Evolutionary conservation across 2,329 filamentous ascomycete species (phyloP), one percentile per base, ranked within the genome.

Genomic region (Tolypocladium nubicola): DNA sequence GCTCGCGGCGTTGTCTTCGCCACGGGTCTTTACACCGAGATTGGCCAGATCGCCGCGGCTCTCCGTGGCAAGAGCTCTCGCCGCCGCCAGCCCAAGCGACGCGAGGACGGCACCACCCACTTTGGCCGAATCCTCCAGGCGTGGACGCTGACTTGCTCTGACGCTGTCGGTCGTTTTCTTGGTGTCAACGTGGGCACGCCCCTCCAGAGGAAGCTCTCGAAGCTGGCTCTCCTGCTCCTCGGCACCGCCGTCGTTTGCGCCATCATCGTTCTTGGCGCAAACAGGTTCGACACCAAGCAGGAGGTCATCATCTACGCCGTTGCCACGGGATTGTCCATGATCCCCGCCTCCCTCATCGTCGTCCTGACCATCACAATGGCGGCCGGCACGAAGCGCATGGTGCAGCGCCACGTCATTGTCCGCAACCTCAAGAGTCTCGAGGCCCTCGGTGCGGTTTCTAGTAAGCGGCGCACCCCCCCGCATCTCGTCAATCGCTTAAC

Each of bases 191-290:
- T 83, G 38, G 86, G 86, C 43, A 89, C 86, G 14, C 87, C 87
- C 1, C 75, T 90, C 38, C 85, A 88, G 68, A 81, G 80, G 62
- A 88, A 86, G 67, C 73, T 89, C 53, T 86, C 83, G 64, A 85
- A 87, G 69, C 80, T 90, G 57, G 87, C 86, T 7, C 79, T 88
- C 33, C 70, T 85, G 2, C 79, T 89, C 2, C 87, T 89, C 64
- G 81, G 77, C 53, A 79, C 85, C 39, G 86, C 75, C 50, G 65
- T 77, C 40, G 58, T 77, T 55, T 74, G 75, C 54, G 74, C 73
- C 30, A 70, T 77, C 57, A 76, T 78, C 54, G 75, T 77, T 21
- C 69, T 77, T 57, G 74, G 67, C 0, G 75, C 70, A 50, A 76
- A 76, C 62, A 67, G 70, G 58, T 76, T 73, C 66, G 60, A 67